phyloP scores from a whole-genome alignment of 345 rosid genomes.

The Hirschfeldia incana region DNA sequence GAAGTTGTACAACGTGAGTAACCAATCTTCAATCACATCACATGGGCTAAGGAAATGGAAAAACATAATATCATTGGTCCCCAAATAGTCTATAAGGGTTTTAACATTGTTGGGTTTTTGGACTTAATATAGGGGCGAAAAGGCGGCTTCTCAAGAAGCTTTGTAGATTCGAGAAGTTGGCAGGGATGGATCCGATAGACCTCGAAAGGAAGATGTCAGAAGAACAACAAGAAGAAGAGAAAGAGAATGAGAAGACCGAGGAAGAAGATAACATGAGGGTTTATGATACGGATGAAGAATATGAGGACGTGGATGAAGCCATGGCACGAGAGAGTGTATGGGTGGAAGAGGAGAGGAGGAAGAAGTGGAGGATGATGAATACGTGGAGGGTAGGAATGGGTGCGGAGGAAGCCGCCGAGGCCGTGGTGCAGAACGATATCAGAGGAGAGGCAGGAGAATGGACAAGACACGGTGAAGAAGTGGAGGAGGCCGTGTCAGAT shows the following conservation, averaged over 20 bases:
- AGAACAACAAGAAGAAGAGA: constrained; percentile 42
- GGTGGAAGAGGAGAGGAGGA: constrained; percentile 22
- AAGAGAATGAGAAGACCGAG: constrained; percentile 26
- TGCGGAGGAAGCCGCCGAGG: constrained; percentile 30
- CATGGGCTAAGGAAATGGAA: background rate
- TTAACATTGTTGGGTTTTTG: constrained; percentile 8
- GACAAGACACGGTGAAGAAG: constrained; percentile 33
- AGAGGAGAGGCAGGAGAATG: constrained; percentile 35
- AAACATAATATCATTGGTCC: constrained; percentile 7
- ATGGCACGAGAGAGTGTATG: constrained; percentile 6
- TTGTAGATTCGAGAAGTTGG: constrained; percentile 76
- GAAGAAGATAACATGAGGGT: constrained; percentile 40
- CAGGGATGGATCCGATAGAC: constrained; percentile 76
- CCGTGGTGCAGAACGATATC: constrained; percentile 24
- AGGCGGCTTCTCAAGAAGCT: constrained; percentile 71
- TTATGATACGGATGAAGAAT: constrained; percentile 36
- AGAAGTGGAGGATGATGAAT: constrained; percentile 36
- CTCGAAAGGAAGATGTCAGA: constrained; percentile 70
- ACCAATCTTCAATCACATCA: constrained; percentile 13
- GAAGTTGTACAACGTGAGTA: constrained; percentile 79
- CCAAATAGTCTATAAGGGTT: background rate
- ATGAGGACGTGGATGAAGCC: constrained; percentile 30
- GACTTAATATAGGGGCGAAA: constrained; percentile 58
- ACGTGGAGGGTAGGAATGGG: constrained; percentile 26
- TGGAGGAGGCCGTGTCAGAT: constrained; percentile 50